phyloP scores from a whole-genome alignment of 179 eudicot species.

The Nepenthes alata region DNA sequence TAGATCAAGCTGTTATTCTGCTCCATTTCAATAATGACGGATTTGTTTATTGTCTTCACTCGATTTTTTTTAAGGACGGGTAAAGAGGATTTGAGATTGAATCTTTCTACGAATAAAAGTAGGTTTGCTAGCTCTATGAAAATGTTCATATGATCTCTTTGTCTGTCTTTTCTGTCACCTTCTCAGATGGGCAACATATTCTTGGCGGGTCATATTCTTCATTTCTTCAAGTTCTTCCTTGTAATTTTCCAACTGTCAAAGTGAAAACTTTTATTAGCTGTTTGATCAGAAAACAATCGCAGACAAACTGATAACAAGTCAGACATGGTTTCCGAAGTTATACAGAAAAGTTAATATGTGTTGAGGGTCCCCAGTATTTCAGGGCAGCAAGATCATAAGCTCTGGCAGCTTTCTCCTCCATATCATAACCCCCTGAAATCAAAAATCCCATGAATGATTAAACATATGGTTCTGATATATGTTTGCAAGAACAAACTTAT shows the following conservation, averaged over 20 bases:
- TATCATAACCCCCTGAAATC: constrained; percentile 59
- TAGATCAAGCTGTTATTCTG: too few relatives aligned
- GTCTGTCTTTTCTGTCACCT: constrained; percentile 22
- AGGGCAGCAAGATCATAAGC: constrained; percentile 65
- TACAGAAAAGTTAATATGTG: constrained; percentile 63
- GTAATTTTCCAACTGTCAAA: constrained; percentile 44
- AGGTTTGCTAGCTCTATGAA: too few relatives aligned
- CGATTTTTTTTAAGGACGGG: too few relatives aligned
- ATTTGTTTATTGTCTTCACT: too few relatives aligned
- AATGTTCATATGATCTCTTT: too few relatives aligned
- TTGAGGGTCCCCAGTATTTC: constrained; percentile 55
- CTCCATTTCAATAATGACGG: too few relatives aligned
- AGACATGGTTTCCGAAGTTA: neutral
- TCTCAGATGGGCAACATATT: constrained; percentile 64
- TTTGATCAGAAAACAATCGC: neutral
- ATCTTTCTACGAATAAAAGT: too few relatives aligned
- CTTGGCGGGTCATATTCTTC: constrained; percentile 67
- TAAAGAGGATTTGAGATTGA: too few relatives aligned
- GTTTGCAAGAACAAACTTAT: neutral
- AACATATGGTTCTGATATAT: neutral
- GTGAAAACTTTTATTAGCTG: neutral
- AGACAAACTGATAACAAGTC: neutral
- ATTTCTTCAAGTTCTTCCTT: constrained; percentile 53
- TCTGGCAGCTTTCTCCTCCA: constrained; percentile 64
- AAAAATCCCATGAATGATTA: neutral